phyloP scores from a whole-genome alignment of 2,329 filamentous ascomycete genomes.

The Aspergillus candidus region DNA sequence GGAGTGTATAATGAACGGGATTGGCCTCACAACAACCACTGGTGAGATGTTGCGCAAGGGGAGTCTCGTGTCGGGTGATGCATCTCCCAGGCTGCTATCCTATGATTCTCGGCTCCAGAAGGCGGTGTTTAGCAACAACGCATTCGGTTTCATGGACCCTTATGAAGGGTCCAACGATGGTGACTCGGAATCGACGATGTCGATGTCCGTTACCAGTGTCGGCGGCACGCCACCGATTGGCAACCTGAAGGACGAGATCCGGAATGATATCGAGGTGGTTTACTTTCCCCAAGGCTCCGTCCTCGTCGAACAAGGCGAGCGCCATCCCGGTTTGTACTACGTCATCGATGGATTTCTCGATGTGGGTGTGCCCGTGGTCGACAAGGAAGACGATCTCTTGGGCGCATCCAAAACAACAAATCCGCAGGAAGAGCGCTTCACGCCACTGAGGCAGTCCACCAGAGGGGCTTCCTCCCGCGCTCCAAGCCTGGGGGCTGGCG shows the following conservation, averaged over 20 bases:
- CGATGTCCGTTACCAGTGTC: conserved; percentile 58
- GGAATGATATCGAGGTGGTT: conserved; percentile 91
- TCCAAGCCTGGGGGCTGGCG: conserved; percentile 16
- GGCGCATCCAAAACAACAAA: conserved; percentile 26
- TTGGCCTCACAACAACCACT: conserved; percentile 65
- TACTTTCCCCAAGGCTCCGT: conserved; percentile 94
- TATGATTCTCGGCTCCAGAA: conserved; percentile 78
- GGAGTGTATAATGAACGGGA: conserved; percentile 91
- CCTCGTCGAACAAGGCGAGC: conserved; percentile 89
- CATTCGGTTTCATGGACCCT: conserved; percentile 84
- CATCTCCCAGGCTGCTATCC: conserved; percentile 76
- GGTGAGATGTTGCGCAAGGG: conserved; percentile 59
- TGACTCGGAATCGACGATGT: conserved; percentile 77
- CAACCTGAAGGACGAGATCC: conserved; percentile 68
- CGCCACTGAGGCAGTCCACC: conserved; percentile 41
- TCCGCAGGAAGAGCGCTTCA: conserved; percentile 36
- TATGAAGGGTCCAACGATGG: conserved; percentile 68
- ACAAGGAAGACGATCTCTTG: conserved; percentile 45
- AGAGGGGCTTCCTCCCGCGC: conserved; percentile 36
- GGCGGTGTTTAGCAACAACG: conserved; percentile 76
- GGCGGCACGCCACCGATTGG: conserved; percentile 59
- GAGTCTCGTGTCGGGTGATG: conserved; percentile 65
- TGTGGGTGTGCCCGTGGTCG: conserved; percentile 72
- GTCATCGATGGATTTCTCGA: conserved; percentile 96
- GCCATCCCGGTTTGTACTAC: conserved; percentile 95